A percentile compares a stretch with the other conserved stretches of the same genome.
phyloP scores from a whole-genome alignment of 2,329 filamentous ascomycete genomes.

The Bimuria novae-zelandiae region DNA sequence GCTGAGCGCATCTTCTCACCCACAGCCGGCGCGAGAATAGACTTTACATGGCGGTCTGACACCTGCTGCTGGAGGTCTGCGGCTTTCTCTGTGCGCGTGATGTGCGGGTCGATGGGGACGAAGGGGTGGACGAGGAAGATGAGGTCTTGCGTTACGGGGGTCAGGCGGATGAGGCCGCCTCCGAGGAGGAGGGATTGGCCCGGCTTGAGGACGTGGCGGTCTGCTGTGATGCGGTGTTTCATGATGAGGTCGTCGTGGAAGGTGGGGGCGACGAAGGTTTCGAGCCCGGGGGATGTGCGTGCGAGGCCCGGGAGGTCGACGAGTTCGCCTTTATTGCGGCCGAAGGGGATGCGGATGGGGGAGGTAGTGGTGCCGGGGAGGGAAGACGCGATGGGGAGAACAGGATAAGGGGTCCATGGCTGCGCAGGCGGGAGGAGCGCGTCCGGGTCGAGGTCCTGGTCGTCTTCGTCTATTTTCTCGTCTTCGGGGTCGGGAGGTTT shows the following conservation, averaged over 20 bases:
- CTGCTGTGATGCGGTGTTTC: conserved; percentile 73
- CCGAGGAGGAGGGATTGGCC: conserved; percentile 78
- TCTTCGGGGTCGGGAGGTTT: conserved; percentile 19
- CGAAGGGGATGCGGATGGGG: conserved; percentile 90
- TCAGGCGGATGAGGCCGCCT: conserved; percentile 86
- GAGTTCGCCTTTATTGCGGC: conserved; percentile 82
- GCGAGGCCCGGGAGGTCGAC: conserved; percentile 89
- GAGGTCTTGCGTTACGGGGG: conserved; percentile 67
- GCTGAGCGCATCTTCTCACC: conserved; percentile 56
- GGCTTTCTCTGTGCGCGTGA: conserved; percentile 81
- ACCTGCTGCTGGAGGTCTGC: conserved; percentile 67
- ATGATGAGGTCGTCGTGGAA: conserved; percentile 74
- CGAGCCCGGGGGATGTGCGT: conserved; percentile 66
- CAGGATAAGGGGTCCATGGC: conserved; percentile 73
- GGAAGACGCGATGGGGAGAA: conserved; percentile 83
- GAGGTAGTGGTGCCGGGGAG: conserved; percentile 93
- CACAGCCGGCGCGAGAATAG: conserved; percentile 57
- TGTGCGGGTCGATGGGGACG: conserved; percentile 74
- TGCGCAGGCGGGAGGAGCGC: conserved; percentile 76
- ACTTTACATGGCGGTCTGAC: conserved; percentile 61
- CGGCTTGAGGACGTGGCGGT: conserved; percentile 73
- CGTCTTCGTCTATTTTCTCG: conserved; percentile 24
- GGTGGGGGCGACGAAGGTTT: conserved; percentile 69
- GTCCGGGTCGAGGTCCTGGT: conserved; percentile 37
- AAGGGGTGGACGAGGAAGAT: conserved; percentile 85